A percentile compares a stretch with the other conserved stretches of the same genome.
Evolutionary conservation across 2,329 filamentous ascomycete genomes (phyloP).

Genomic region (Pezicula radicicola): DNA sequence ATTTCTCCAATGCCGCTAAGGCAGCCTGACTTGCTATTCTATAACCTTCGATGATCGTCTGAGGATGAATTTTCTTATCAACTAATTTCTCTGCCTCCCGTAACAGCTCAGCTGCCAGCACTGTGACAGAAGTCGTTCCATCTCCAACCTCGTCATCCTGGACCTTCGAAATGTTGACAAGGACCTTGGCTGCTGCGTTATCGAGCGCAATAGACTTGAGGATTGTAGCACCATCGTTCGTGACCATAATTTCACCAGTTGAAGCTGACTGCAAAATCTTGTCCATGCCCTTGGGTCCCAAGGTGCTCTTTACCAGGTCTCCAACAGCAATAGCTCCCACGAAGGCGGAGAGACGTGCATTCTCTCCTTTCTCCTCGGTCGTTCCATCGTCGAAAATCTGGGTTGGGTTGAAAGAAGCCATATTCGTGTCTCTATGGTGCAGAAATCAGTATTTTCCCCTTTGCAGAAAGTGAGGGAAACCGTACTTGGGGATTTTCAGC

Average conservation of each 20-base stretch:
- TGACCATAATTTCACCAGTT: conserved; percentile 96
- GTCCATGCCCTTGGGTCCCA: conserved; percentile 98
- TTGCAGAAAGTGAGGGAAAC: no score
- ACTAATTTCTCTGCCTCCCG: conserved; percentile 96
- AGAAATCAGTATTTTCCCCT: no score
- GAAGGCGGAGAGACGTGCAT: conserved; percentile 97
- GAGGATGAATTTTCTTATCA: conserved; percentile 97
- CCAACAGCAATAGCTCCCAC: conserved; percentile 97
- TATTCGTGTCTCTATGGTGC: conserved; percentile 6
- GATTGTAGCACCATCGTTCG: conserved; percentile 97
- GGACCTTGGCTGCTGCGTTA: conserved; percentile 95
- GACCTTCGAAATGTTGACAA: conserved; percentile 99
- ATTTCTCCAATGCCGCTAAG: conserved; percentile 76
- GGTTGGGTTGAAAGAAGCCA: conserved; percentile 74
- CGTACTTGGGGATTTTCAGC: no score
- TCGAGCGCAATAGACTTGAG: conserved; percentile 97
- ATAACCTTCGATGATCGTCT: conserved; percentile 99
- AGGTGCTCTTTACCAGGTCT: conserved; percentile 93
- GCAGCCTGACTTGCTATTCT: conserved; percentile 93
- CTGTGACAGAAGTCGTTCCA: conserved; percentile 95
- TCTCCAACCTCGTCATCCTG: conserved; percentile 99
- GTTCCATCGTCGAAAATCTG: conserved; percentile 98
- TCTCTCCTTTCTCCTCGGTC: conserved; percentile 97
- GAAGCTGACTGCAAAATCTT: conserved; percentile 67
- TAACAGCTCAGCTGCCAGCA: conserved; percentile 90